These are phyloP conservation scores for Podochytrium sp. DNA, from an alignment of 192 early-diverging fungal genomes.

Conservation along the genomic window DNA sequence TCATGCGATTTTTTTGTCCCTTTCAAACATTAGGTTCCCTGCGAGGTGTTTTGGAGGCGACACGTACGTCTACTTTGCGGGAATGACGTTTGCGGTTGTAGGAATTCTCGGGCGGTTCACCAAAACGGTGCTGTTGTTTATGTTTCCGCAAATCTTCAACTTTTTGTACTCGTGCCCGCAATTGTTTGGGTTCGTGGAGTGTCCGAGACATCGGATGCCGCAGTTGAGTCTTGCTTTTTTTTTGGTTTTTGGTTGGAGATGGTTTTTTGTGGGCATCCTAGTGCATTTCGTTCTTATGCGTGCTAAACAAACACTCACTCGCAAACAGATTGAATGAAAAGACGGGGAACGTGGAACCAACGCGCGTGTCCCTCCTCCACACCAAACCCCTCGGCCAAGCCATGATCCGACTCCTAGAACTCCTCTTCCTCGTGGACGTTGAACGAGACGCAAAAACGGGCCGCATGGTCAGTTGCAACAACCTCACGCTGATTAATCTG, in stretches of 20 bases:
- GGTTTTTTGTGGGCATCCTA: no score
- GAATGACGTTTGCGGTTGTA: slow-evolving; percentile 98
- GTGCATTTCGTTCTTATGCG: no score
- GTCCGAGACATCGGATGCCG: slow-evolving; percentile 95
- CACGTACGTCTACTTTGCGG: slow-evolving; percentile 96
- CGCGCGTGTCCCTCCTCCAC: slow-evolving; percentile 38
- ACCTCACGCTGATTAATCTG: slow-evolving; percentile 92
- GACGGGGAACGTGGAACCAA: slow-evolving; percentile 47
- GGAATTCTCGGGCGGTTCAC: slow-evolving; percentile 93
- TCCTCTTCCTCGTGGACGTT: slow-evolving; percentile 57
- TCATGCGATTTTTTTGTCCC: no score
- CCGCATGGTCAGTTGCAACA: slow-evolving; percentile 70
- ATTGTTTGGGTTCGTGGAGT: slow-evolving; percentile 90
- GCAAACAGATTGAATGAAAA: slow-evolving; percentile 41
- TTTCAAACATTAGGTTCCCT: slow-evolving; percentile 89
- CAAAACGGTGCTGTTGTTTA: slow-evolving; percentile 91
- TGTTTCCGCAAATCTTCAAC: slow-evolving; percentile 97
- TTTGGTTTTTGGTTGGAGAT: no score
- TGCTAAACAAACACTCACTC: not conserved
- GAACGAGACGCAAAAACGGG: slow-evolving; percentile 51
- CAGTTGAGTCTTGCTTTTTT: slow-evolving; percentile 45
- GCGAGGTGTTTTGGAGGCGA: slow-evolving; percentile 94
- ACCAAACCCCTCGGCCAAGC: slow-evolving; percentile 50
- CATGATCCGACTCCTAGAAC: slow-evolving; percentile 58
- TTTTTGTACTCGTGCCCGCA: slow-evolving; percentile 96